These are phyloP conservation scores for Ophiobolus disseminans DNA, from an alignment of 2,329 filamentous ascomycete genomes.

Conservation along the genomic window DNA sequence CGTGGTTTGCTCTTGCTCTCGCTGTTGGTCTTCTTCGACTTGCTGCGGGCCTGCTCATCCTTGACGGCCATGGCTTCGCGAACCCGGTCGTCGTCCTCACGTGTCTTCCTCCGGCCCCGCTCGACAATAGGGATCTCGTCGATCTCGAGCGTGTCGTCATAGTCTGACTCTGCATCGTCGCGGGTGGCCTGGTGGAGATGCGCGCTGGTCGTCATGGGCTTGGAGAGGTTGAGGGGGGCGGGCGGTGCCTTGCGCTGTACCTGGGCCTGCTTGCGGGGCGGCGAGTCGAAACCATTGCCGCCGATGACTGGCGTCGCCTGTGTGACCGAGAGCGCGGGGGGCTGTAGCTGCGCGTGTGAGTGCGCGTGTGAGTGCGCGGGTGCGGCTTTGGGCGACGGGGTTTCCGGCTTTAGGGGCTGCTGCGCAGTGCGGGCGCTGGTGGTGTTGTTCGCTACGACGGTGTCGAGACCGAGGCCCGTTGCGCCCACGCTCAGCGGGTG, in stretches of 20 bases:
- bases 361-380: conserved; percentile 18
- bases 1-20: conserved; percentile 58
- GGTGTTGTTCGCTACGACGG: conserved; percentile 24
- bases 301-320: conserved; percentile 50
- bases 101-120: conserved; percentile 80
- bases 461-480: conserved; percentile 36
- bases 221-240: conserved; percentile 77
- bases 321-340: conserved; percentile 48
- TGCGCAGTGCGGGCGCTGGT: conserved; percentile 16
- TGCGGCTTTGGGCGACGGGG: conserved; percentile 19
- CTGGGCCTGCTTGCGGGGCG: conserved; percentile 39
- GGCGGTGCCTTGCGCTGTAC: conserved; percentile 81
- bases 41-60: conserved; percentile 73
- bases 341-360: conserved; percentile 26
- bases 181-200: conserved; percentile 55
- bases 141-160: conserved; percentile 77
- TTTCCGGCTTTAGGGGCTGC: conserved; percentile 15
- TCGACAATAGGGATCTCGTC: conserved; percentile 66
- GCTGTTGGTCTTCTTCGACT: conserved; percentile 73
- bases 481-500: conserved; percentile 33
- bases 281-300: conserved; percentile 46
- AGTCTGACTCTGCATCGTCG: conserved; percentile 81
- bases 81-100: conserved; percentile 84
- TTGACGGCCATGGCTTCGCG: conserved; percentile 72
- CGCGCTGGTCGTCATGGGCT: conserved; percentile 51